These are phyloP conservation scores for Fraxinus velutina DNA, from an alignment of 305 asterid genomes.

Conservation along the genomic window DNA sequence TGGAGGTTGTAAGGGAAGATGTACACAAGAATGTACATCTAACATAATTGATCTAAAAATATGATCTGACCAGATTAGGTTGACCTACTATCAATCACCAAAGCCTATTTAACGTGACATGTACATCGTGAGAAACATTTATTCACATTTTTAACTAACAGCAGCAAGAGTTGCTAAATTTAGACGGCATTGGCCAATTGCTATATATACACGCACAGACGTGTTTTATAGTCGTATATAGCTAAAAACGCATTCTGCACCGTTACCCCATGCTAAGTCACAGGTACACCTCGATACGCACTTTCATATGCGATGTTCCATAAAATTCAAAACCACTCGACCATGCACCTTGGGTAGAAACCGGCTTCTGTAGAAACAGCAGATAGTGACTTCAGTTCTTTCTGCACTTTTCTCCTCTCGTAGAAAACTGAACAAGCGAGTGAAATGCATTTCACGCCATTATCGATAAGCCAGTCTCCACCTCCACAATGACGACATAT, in stretches of 20 bases:
- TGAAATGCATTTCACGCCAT: conserved; percentile 84
- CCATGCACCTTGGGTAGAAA: conserved; percentile 69
- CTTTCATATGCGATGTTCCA: background rate
- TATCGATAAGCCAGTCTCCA: conserved; percentile 82
- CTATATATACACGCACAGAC: background rate
- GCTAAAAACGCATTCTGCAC: background rate
- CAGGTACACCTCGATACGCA: background rate
- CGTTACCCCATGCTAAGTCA: background rate
- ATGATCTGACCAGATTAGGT: background rate
- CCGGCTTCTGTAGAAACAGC: conserved; percentile 54
- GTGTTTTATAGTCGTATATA: background rate
- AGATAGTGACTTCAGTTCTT: conserved; percentile 67
- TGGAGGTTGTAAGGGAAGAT: background rate
- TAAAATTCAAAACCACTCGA: conserved; percentile 63
- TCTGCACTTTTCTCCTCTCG: conserved; percentile 79
- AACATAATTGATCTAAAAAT: background rate
- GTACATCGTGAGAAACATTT: background rate
- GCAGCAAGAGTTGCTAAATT: background rate
- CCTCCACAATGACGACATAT: conserved; percentile 97
- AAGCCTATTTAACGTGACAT: background rate
- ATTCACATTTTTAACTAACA: background rate
- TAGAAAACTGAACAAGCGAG: conserved; percentile 85
- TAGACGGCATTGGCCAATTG: background rate
- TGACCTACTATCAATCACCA: background rate
- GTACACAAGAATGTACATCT: background rate